phyloP scores from a whole-genome alignment of 306 rosid genomes.

The Cyamopsis tetragonoloba region DNA sequence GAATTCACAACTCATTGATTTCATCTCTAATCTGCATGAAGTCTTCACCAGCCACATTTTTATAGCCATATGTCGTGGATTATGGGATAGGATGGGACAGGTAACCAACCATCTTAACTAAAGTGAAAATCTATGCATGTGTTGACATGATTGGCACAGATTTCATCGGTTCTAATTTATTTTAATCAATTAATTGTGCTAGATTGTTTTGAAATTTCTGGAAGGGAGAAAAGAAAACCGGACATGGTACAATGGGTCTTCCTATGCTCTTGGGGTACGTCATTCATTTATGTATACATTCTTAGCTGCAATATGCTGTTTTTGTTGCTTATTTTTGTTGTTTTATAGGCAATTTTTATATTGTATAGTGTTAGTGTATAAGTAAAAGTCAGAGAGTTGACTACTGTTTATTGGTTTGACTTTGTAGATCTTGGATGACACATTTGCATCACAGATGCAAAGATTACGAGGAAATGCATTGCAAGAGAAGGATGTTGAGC shows the following conservation, averaged over 20 bases:
- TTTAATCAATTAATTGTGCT: conserved; percentile 13
- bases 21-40: conserved; percentile 82
- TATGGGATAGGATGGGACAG: conserved; percentile 98
- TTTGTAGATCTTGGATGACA: conserved; percentile 84
- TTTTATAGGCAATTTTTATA: too few species aligned
- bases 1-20: conserved; percentile 70
- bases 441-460: conserved; percentile 96
- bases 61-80: conserved; percentile 75
- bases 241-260: conserved; percentile 85
- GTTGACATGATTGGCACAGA: neutral
- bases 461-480: conserved; percentile 80
- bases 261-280: conserved; percentile 94
- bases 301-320: neutral
- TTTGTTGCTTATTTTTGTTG: too few species aligned
- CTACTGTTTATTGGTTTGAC: too few species aligned
- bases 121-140: too few species aligned
- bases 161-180: conserved; percentile 22
- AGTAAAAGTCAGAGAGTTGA: neutral
- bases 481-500: conserved; percentile 87
- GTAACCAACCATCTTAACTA: conserved; percentile 37
- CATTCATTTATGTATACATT: neutral
- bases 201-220: conserved; percentile 80
- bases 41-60: conserved; percentile 80
- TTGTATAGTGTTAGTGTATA: neutral
- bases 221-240: conserved; percentile 97